Conservation (phyloP, 352 stramenopile species). For the Phytophthora megakarya region DNA sequence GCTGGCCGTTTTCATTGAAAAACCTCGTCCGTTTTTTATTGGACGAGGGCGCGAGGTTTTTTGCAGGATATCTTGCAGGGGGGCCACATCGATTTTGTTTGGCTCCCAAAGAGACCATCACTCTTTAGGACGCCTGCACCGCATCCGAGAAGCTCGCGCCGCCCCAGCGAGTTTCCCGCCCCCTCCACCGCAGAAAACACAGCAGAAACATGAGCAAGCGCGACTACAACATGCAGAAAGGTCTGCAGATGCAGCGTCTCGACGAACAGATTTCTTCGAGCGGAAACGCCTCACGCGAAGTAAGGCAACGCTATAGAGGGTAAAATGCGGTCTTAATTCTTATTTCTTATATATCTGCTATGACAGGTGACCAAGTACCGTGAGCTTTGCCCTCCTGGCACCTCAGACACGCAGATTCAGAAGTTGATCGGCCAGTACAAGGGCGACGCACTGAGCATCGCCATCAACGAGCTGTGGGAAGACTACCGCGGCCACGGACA, state of each 20-base stretch:
- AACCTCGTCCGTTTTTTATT: slow-evolving; percentile 27
- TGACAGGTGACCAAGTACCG: slow-evolving; percentile 73
- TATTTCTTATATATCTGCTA: background rate
- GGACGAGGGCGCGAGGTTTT: slow-evolving; percentile 34
- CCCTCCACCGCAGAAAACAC: slow-evolving; percentile 32
- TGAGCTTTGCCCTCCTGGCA: slow-evolving; percentile 83
- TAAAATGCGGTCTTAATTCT: background rate
- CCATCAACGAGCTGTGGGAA: slow-evolving; percentile 87
- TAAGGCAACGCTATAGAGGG: slow-evolving; percentile 23
- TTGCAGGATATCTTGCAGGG: slow-evolving; percentile 26
- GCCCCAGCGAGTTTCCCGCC: slow-evolving; percentile 13
- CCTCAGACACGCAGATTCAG: slow-evolving; percentile 73
- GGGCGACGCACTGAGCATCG: slow-evolving; percentile 70
- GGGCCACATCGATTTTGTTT: slow-evolving; percentile 42
- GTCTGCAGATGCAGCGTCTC: slow-evolving; percentile 81
- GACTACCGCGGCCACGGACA: slow-evolving; percentile 65
- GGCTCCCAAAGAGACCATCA: slow-evolving; percentile 39
- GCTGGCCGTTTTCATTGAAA: slow-evolving; percentile 14
- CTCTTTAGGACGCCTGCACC: slow-evolving; percentile 30
- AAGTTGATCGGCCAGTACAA: slow-evolving; percentile 74
- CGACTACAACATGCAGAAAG: slow-evolving; percentile 86
- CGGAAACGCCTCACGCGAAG: slow-evolving; percentile 63
- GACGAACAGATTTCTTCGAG: slow-evolving; percentile 51
- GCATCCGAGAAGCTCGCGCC: slow-evolving; percentile 21
- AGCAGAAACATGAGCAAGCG: slow-evolving; percentile 81